Percentiles rank a stretch among this genome's conserved stretches.
Evolutionary conservation across 352 stramenopile species (phyloP).

Genomic region (Phytopythium aichiense): DNA sequence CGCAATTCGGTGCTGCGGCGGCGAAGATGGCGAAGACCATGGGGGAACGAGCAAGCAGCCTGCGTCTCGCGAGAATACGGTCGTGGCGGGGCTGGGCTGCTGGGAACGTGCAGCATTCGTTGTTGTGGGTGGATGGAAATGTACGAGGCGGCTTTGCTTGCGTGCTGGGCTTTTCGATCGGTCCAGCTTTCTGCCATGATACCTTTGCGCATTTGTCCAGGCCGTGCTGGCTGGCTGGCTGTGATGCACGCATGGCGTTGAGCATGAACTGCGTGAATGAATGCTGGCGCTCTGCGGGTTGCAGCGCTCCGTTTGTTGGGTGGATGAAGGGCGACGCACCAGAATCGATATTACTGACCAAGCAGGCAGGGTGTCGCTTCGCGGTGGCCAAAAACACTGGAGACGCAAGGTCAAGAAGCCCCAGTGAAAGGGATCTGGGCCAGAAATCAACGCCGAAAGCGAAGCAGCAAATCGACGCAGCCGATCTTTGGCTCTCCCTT

Average conservation of each 20-base stretch:
- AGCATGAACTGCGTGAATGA: background rate
- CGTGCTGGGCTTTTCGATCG: background rate
- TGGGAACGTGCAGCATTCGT: background rate
- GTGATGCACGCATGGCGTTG: background rate
- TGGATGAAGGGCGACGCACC: background rate
- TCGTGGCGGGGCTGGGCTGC: background rate
- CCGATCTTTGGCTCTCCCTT: background rate
- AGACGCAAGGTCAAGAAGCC: background rate
- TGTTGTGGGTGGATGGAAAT: background rate
- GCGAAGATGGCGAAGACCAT: background rate
- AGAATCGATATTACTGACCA: background rate
- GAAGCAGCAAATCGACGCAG: background rate
- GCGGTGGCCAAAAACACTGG: background rate
- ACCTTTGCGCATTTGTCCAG: too few species aligned
- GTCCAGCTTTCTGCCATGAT: too few species aligned
- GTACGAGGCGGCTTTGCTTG: background rate
- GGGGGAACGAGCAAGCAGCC: background rate
- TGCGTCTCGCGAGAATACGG: slow-evolving; percentile 14
- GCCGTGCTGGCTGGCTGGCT: too few species aligned
- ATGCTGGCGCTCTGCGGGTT: background rate
- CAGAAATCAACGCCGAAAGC: background rate
- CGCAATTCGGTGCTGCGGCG: background rate
- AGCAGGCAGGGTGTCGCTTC: background rate
- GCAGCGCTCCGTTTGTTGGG: background rate
- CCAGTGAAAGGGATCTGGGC: background rate